phyloP scores from a whole-genome alignment of 2,329 filamentous ascomycete species.

The Cladophialophora bantiana region DNA sequence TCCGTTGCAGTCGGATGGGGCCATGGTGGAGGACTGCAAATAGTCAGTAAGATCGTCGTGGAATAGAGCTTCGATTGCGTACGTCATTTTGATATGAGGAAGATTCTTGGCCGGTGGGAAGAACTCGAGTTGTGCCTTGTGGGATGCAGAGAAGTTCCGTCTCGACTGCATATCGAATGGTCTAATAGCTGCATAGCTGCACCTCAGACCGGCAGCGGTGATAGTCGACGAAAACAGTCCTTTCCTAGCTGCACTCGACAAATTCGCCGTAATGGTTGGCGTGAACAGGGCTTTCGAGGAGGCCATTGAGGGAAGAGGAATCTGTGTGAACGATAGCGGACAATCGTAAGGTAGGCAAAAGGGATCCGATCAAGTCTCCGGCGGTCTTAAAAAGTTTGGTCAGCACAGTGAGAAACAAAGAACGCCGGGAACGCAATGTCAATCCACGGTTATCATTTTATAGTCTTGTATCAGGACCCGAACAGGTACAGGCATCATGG shows the following conservation, averaged over 20 bases:
- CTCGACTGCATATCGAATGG: slow-evolving; percentile 30
- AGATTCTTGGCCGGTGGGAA: slow-evolving; percentile 68
- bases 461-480: slow-evolving; percentile 6
- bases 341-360: slow-evolving; percentile 3
- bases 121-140: slow-evolving; percentile 49
- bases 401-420: slow-evolving; percentile 3
- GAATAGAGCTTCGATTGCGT: neutral
- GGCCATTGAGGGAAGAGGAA: slow-evolving; percentile 31
- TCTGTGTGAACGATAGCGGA: neutral
- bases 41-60: slow-evolving; percentile 18
- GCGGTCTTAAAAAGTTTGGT: slow-evolving; percentile 12
- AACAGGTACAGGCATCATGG: neutral
- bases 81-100: slow-evolving; percentile 48
- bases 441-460: slow-evolving; percentile 5
- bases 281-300: slow-evolving; percentile 32
- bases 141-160: slow-evolving; percentile 50
- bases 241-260: slow-evolving; percentile 38
- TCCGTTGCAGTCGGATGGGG: slow-evolving; percentile 65
- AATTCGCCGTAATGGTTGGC: slow-evolving; percentile 31
- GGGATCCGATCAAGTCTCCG: neutral
- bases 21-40: slow-evolving; percentile 48
- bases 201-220: slow-evolving; percentile 41
- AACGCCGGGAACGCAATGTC: neutral
- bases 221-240: slow-evolving; percentile 23
- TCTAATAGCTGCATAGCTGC: slow-evolving; percentile 34